Evolutionary conservation across 768 basidiomycete species (phyloP).

Genomic region (Russula compacta): DNA sequence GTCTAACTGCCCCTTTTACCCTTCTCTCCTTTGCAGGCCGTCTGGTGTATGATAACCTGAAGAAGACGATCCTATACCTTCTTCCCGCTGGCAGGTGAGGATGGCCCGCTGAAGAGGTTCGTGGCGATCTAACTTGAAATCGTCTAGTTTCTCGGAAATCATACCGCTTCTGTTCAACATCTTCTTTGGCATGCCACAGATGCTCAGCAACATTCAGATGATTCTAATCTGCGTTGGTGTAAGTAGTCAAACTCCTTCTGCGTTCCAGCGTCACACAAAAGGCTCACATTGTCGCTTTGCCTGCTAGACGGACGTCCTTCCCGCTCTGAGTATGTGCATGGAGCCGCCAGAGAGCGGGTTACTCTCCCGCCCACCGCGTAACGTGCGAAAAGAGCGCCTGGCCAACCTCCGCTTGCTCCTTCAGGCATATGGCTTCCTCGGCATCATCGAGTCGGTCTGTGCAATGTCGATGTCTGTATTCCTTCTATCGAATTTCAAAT

Average conservation of each 20-base stretch:
- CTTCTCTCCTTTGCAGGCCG: constrained; percentile 27
- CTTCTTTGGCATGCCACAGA: constrained; percentile 34
- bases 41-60: constrained; percentile 55
- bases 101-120: neutral
- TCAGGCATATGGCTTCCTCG: constrained; percentile 53
- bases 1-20: neutral
- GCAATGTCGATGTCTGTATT: constrained; percentile 37
- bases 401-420: constrained; percentile 43
- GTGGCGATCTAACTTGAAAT: neutral
- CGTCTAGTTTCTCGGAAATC: constrained; percentile 45
- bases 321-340: constrained; percentile 45
- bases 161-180: constrained; percentile 51
- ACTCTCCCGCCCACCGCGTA: constrained; percentile 44
- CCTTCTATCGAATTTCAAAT: neutral
- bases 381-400: constrained; percentile 47
- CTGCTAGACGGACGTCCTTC: constrained; percentile 40
- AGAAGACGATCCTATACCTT: constrained; percentile 44
- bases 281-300: neutral
- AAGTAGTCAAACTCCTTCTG: neutral
- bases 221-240: constrained; percentile 43
- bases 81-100: constrained; percentile 41
- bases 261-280: neutral
- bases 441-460: constrained; percentile 37
- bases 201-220: constrained; percentile 37
- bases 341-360: constrained; percentile 57